Evolutionary conservation across 495 filamentous ascomycete genomes (phyloP).

Genomic region (Gamarada debralockiae): DNA sequence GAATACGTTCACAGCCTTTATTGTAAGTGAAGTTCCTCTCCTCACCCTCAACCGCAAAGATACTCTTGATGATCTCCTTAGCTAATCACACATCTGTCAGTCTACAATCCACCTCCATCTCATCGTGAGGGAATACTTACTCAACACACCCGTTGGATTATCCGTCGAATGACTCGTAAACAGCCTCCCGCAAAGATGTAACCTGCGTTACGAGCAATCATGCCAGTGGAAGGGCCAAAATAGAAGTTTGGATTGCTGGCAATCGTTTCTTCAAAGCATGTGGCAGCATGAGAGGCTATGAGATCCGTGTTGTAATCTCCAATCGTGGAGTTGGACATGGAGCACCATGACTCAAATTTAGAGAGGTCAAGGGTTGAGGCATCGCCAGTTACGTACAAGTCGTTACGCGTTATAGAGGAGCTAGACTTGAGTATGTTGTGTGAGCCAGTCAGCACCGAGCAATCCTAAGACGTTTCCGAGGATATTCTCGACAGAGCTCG

Average conservation of each 20-base stretch:
- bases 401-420: slow-evolving; percentile 47
- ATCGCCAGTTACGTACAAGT: slow-evolving; percentile 40
- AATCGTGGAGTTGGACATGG: slow-evolving; percentile 9
- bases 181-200: slow-evolving; percentile 28
- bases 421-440: slow-evolving; percentile 54
- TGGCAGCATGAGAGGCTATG: slow-evolving; percentile 31
- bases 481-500: slow-evolving; percentile 7
- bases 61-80: slow-evolving; percentile 37
- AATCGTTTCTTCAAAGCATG: slow-evolving; percentile 22
- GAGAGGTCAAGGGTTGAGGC: slow-evolving; percentile 34
- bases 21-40: slow-evolving; percentile 34
- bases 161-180: slow-evolving; percentile 39
- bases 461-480: slow-evolving; percentile 18
- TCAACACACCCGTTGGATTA: slow-evolving; percentile 39
- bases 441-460: slow-evolving; percentile 33
- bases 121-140: slow-evolving; percentile 21
- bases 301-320: slow-evolving; percentile 36
- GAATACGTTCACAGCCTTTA: slow-evolving; percentile 47
- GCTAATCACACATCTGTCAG: slow-evolving; percentile 30
- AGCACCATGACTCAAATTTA: slow-evolving; percentile 26
- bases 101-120: not conserved
- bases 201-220: slow-evolving; percentile 26
- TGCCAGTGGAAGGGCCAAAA: slow-evolving; percentile 2
- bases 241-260: not conserved
- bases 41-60: slow-evolving; percentile 37